These are phyloP conservation scores for Striga hermonthica DNA, from an alignment of 305 asterid species.

Conservation along the genomic window DNA sequence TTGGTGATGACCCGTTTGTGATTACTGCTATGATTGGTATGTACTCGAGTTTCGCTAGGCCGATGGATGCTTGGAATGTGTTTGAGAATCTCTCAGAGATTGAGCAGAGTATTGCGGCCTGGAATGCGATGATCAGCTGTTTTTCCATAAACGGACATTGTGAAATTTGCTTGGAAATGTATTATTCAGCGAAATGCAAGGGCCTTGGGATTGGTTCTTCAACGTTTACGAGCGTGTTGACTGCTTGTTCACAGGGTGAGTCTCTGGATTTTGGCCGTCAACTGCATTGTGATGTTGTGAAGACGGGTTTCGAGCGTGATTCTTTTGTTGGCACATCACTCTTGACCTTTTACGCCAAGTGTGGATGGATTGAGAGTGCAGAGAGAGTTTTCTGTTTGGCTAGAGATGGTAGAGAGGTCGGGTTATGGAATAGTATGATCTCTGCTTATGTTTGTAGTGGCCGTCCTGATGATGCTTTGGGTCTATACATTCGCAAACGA, in stretches of 20 bases:
- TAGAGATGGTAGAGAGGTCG: constrained; percentile 43
- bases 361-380: constrained; percentile 51
- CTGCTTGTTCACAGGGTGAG: constrained; percentile 62
- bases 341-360: constrained; percentile 62
- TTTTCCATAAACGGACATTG: constrained; percentile 60
- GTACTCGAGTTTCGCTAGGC: constrained; percentile 52
- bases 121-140: constrained; percentile 75
- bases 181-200: constrained; percentile 42
- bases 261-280: constrained; percentile 50
- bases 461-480: constrained; percentile 48
- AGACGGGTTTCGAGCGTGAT: constrained; percentile 56
- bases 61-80: constrained; percentile 59
- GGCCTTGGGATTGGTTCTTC: constrained; percentile 53
- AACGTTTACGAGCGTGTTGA: constrained; percentile 52
- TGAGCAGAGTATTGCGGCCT: constrained; percentile 45
- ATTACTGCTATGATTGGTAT: constrained; percentile 61
- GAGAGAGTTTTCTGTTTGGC: constrained; percentile 42
- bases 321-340: constrained; percentile 67
- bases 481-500: constrained; percentile 46
- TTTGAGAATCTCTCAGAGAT: constrained; percentile 42
- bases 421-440: constrained; percentile 77
- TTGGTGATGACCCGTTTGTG: constrained; percentile 54
- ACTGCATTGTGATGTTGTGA: constrained; percentile 68
- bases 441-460: constrained; percentile 65
- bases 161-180: constrained; percentile 52